A percentile compares a stretch with the other conserved stretches of the same genome.
Evolutionary conservation across 768 basidiomycete species (phyloP).

Genomic region (Naganishia antarctica): DNA sequence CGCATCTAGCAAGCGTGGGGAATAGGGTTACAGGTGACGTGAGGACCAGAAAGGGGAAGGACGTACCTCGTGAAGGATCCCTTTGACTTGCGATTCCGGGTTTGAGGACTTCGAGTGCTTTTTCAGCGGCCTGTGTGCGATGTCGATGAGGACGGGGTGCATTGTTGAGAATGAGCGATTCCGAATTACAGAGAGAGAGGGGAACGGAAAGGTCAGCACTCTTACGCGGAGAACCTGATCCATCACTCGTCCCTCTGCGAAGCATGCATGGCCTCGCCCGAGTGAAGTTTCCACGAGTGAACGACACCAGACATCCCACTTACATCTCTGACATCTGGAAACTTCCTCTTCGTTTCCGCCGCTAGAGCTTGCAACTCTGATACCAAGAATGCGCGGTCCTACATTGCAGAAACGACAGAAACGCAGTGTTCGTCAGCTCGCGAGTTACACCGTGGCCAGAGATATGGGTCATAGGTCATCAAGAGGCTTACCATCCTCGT

Average conservation of each 20-base stretch:
- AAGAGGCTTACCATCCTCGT: too few species aligned
- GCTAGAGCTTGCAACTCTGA: slow-evolving; percentile 62
- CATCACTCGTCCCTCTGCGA: too few species aligned
- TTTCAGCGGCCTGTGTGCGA: slow-evolving; percentile 36
- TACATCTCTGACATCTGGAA: slow-evolving; percentile 92
- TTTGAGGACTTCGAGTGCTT: slow-evolving; percentile 39
- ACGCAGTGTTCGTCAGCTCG: background rate
- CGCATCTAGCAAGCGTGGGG: slow-evolving; percentile 57
- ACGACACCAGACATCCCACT: background rate
- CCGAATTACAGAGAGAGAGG: background rate
- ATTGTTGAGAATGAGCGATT: background rate
- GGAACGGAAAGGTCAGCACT: too few species aligned
- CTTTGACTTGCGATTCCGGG: background rate
- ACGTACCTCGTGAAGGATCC: background rate
- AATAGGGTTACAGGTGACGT: slow-evolving; percentile 41
- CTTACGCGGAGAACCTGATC: too few species aligned
- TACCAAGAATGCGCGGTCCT: slow-evolving; percentile 47
- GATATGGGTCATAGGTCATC: too few species aligned
- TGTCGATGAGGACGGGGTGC: background rate
- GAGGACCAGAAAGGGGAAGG: background rate
- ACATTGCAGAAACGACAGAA: background rate
- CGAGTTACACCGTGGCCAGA: too few species aligned
- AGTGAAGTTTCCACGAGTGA: too few species aligned
- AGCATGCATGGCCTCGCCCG: too few species aligned
- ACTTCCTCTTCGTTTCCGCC: slow-evolving; percentile 79